Evolutionary conservation across 208 protist species (phyloP), one percentile per base, ranked within the genome.

Genomic region (Porcisia hertigi): DNA sequence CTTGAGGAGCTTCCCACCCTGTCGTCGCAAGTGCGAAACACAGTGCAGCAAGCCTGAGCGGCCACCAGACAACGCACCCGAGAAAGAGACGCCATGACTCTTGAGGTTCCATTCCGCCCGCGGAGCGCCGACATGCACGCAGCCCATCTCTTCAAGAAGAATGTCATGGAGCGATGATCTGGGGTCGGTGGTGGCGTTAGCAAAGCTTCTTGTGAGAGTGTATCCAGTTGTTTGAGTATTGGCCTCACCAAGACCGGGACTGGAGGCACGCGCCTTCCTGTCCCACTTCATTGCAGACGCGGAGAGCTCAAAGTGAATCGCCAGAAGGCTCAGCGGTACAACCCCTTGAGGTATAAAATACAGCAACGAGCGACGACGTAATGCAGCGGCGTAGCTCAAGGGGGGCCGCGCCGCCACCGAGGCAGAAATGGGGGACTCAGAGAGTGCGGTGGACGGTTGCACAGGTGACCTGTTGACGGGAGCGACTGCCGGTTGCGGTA

Each of bases 271-370:
- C 39, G 30, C 60, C 18, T 49, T 67, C 18, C 23, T 11, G 25
- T 71, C 25, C 1, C 18, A 20, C 66, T 52, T 57, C 16, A 41
- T 14, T 71, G 12, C 18, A 20, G 18, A 14, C 3, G 66, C 1
- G 30, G 54, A 49, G 14, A 69, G 1, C 45, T 49, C 41, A 53
- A 76, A 64, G 34, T 49, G 70, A 2, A 72, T 52, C 49, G 36
- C 34, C 4, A 79, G 71, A 36, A 83, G 1, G 49, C 79, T 86
- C 62, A 86, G 76, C 3, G 83, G 75, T 2, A 84, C 79, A 9
- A 85, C 74, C 57, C 90, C 66, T 59, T 86, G 76, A 1, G 36
- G 47, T 0, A 92, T 70, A 84, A 93, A 95, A 71, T 78, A 92
- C 18, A 93, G 73, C 14, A 93, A 39, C 3, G 85, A 82, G 39